Evolutionary conservation across 2,329 filamentous ascomycete species (phyloP), one percentile per base, ranked within the genome.

Genomic region (Thelonectria olida): DNA sequence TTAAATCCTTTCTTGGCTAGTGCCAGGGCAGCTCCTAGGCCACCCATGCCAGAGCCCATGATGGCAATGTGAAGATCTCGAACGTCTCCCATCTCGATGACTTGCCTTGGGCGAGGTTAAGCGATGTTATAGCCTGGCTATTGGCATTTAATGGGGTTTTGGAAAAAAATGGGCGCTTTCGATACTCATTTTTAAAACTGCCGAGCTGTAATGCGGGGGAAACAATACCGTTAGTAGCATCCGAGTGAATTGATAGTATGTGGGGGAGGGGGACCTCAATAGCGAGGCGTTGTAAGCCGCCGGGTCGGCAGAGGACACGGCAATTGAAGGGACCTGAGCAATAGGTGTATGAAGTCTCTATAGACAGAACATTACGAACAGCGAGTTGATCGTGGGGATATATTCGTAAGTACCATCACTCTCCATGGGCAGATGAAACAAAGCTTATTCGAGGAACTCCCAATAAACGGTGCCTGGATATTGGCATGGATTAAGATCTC

Each of bases 21-120:
- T 7, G 73, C 75, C 22, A 82, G 71, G 31, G 76, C 79, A 13
- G 78, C 70, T 28, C 77, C 73, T 2, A 82, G 66, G 3, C 80
- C 80, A 17, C 76, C 78, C 27, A 82, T 75, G 17, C 80, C 79
- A 12, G 68, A 58, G 58, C 71, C 71, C 23, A 70, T 56, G 48
- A 72, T 66, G 61, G 68, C 68, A 19, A 72, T 66, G 5, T 63
- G 59, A 23, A 72, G 48, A 27, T 71, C 63, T 41, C 57, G 64
- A 17, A 62, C 47, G 47, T 61, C 58, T 44, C 60, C 38, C 69
- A 72, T 70, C 25, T 20, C 54, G 48, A 12, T 10, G 25, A 15
- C 28, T n/a, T 31, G 27, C 8, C 13, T n/a, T 34, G 13, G 5
- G 2, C 38, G 13, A 28, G 12, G 7, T 0, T 20, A 12, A 28